A percentile compares a stretch with the other conserved stretches of the same genome.
Evolutionary conservation across 75 land plant genomes (phyloP).

Genomic region (Selaginella tamariscina): DNA sequence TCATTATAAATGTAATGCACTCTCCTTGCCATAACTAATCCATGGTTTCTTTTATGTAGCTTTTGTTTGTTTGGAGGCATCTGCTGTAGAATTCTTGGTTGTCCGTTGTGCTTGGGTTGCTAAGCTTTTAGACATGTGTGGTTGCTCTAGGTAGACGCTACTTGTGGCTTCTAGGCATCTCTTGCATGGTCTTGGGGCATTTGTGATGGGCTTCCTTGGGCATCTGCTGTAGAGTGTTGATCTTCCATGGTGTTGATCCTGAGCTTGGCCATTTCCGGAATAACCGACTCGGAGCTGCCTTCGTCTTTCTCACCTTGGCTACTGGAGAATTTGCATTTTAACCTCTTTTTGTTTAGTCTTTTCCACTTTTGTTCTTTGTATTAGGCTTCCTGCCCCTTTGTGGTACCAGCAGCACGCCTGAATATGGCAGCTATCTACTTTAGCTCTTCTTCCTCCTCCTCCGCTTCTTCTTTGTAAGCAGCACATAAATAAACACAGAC

Average conservation of each 20-base stretch:
- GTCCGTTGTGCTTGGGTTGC: too few relatives aligned
- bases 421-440: conserved; percentile 19
- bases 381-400: too few relatives aligned
- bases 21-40: too few relatives aligned
- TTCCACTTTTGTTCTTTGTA: conserved; percentile 15
- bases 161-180: too few relatives aligned
- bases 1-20: too few relatives aligned
- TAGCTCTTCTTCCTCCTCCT: conserved; percentile 21
- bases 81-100: too few relatives aligned
- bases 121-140: too few relatives aligned
- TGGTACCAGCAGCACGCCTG: conserved; percentile 13
- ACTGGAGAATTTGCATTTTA: conserved; percentile 36
- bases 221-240: conserved; percentile 99
- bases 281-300: conserved; percentile 67
- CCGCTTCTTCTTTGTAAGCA: conserved; percentile 23
- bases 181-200: too few relatives aligned
- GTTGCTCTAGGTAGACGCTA: too few relatives aligned
- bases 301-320: conserved; percentile 85
- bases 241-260: conserved; percentile 44
- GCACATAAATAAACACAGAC: neutral
- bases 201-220: too few relatives aligned
- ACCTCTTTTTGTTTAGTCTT: neutral
- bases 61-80: too few relatives aligned
- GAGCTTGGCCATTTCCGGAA: conserved; percentile 20
- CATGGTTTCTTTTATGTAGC: too few relatives aligned